Conservation (phyloP, 2,329 filamentous ascomycete genomes). For the Fusarium bulbicola region DNA sequence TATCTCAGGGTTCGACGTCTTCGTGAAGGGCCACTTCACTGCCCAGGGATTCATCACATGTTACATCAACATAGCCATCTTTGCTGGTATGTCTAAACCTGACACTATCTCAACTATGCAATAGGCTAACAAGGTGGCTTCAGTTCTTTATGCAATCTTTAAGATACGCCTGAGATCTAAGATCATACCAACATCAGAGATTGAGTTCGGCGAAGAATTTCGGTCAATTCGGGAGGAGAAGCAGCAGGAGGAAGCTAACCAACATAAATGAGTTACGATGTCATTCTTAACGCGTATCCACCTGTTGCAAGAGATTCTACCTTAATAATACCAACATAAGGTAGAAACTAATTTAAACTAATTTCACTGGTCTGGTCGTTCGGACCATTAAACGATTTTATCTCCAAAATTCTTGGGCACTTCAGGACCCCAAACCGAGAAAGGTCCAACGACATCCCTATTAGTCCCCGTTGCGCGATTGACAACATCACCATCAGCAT, state of each 20-base stretch:
- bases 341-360: too few relatives aligned
- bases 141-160: not conserved
- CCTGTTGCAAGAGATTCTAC: too few relatives aligned
- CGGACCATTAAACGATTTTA: too few relatives aligned
- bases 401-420: not conserved
- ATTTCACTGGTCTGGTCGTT: too few relatives aligned
- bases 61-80: not conserved
- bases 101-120: rapidly evolving
- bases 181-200: not conserved
- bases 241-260: not conserved
- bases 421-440: not conserved
- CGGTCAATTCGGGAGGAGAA: not conserved
- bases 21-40: not conserved
- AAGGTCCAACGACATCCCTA: not conserved
- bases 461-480: not conserved
- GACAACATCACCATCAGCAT: not conserved
- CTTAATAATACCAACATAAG: too few relatives aligned
- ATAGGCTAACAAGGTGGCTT: not conserved
- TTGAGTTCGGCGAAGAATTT: not conserved
- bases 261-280: too few relatives aligned
- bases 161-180: not conserved
- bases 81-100: not conserved
- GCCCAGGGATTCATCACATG: not conserved
- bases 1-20: not conserved
- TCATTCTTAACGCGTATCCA: too few relatives aligned